Evolutionary conservation across 768 basidiomycete species (phyloP), one percentile per base, ranked within the genome.

Genomic region (Favolaschia claudopus): DNA sequence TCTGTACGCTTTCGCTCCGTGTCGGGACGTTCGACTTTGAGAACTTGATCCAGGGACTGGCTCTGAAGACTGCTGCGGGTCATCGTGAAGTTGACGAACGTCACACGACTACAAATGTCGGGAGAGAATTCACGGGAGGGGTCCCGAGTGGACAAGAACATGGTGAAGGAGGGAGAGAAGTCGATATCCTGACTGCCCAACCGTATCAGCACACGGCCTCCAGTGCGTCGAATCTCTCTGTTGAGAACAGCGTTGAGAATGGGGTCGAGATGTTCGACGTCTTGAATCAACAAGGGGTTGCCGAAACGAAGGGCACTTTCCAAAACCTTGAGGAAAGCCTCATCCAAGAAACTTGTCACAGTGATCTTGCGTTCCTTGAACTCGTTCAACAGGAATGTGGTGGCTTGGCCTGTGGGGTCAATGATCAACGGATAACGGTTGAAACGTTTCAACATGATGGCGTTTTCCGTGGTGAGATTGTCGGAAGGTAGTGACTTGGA

Each of bases 251-350:
- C 91, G 68, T 99, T 99, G 54, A 99, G 81, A 64, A 99, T 97
- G 6, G 97, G 97, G 71, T 99, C 97, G 20, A 99, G 85, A 67
- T 95, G 92, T 71, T 99, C 97, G 38, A 99, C 97, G 63, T 99
- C 96, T 72, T 99, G 95, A 59, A 99, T 98, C 46, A 99, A 85
- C 10, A 99, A 82, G 1, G 97, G 95, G 66, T 97, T 99, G 27
- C 97, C 97, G 72, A 99, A 99, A 39, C 97, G 95, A 55, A 99
- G 84, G n/a, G 97, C 96, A 66, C 93, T 96, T 76, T 99, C 97
- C 65, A 99, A 79, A 39, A 97, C 95, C 76, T 99, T 99, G 68
- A 99, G 84, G 90, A 99, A 99, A 0, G 96, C 92, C 71, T 97
- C 96, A 69, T 99, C 96, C 61, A 99, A 79, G 90, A 99, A 99